Percentiles rank a stretch among this genome's conserved stretches.
phyloP scores from a whole-genome alignment of 2,329 filamentous ascomycete species.

The Thelonectria blattea region DNA sequence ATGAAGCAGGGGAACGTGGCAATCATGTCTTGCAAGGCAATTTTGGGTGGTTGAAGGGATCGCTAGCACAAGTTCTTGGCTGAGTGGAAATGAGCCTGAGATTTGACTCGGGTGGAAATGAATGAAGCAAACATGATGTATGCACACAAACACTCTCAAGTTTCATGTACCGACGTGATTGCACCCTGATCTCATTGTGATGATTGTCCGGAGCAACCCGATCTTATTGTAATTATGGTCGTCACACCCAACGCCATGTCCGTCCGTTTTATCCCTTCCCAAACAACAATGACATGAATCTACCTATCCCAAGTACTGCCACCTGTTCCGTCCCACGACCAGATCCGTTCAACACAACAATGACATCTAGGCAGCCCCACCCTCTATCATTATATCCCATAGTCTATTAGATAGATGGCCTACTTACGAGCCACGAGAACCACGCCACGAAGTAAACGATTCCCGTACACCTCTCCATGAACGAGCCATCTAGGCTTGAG shows the following conservation, averaged over 20 bases:
- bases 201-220: no score
- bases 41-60: conserved; percentile 6
- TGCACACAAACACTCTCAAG: neutral
- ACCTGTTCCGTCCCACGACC: no score
- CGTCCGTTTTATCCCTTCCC: no score
- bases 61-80: neutral
- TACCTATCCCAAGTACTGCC: no score
- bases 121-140: conserved; percentile 21
- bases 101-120: conserved; percentile 6
- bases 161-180: neutral
- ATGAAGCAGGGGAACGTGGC: conserved; percentile 15
- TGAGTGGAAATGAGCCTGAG: neutral
- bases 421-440: neutral
- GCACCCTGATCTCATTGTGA: neutral
- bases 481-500: neutral
- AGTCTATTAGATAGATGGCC: neutral
- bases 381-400: conserved; percentile 4
- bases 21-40: conserved; percentile 24
- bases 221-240: no score
- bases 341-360: neutral
- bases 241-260: no score
- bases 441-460: neutral
- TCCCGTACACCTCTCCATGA: neutral
- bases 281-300: no score
- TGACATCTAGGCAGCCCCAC: conserved; percentile 4